Conservation (phyloP, 2,329 filamentous ascomycete species). For the Helotiales sp. region DNA sequence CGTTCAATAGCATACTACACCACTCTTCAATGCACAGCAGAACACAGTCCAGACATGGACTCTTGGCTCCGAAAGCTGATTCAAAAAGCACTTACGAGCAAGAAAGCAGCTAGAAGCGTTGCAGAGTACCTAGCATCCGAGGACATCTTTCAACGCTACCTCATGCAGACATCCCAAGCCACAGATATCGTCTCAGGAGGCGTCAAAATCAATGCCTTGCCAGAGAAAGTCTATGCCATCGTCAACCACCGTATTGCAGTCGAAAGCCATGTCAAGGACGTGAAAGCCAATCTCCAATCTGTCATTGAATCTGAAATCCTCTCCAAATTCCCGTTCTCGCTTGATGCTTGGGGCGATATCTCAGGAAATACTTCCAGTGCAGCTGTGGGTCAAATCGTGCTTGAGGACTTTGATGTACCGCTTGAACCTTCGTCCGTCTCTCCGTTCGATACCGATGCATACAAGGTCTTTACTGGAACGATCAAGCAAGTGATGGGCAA, state of each 20-base stretch:
- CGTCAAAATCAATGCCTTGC: conserved; percentile 58
- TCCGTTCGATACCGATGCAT: conserved; percentile 33
- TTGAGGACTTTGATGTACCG: conserved; percentile 32
- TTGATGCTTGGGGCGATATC: conserved; percentile 45
- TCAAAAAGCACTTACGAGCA: conserved; percentile 18
- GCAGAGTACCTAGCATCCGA: conserved; percentile 19
- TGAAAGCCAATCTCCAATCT: conserved; percentile 42
- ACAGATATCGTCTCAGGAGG: conserved; percentile 55
- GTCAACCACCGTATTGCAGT: conserved; percentile 54
- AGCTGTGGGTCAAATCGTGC: conserved; percentile 37
- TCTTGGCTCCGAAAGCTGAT: conserved; percentile 21
- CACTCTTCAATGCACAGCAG: conserved; percentile 23
- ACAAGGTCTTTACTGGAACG: conserved; percentile 23
- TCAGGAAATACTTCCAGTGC: conserved; percentile 22
- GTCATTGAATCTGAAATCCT: conserved; percentile 50
- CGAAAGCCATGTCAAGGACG: conserved; percentile 16
- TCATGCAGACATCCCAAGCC: conserved; percentile 58
- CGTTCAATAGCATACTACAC: conserved; percentile 21
- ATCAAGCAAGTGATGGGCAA: conserved; percentile 22
- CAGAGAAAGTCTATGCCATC: conserved; percentile 51
- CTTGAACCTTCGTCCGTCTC: conserved; percentile 40
- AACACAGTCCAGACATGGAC: conserved; percentile 18
- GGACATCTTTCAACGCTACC: conserved; percentile 42
- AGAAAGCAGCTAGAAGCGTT: conserved; percentile 21
- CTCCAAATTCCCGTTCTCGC: conserved; percentile 28